Evolutionary conservation across 2,329 filamentous ascomycete species (phyloP), one percentile per base, ranked within the genome.

Genomic region (Scolecobasidium constrictum): DNA sequence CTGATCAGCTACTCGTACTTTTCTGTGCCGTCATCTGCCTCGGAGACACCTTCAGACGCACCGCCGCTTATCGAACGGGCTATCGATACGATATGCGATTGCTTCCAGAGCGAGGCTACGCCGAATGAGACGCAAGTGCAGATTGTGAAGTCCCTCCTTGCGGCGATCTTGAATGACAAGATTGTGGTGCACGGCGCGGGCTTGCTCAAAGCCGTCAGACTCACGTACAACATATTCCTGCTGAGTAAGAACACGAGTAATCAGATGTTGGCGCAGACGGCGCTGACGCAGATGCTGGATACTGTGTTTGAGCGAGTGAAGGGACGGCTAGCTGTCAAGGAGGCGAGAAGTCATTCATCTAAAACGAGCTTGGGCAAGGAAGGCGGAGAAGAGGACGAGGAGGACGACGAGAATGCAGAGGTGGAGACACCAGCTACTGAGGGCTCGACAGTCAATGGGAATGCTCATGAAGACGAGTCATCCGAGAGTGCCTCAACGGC

Each of bases 1-100:
- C 79, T 98, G 49, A 96, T 96, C 59, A 95, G 90, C 55, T 98
- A 94, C 62, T 94, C 92, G 15, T 96, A 96, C 70, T 96, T 98
- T 63, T 90, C 90, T 38, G 77, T 86, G 39, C 75, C 81, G 26
- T 56, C 63, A 28, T 64, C 68, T n/a, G 20, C 39, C 5, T 11
- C 39, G 26, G 39, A 38, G 18, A n/a, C 26, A 9, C 34, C 38
- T 12, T 33, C 35, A 44, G 56, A 61, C 31, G 52, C 69, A 33
- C 71, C 83, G 3, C 88, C 90, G 13, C 71, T 98, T 51, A 98
- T 98, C 57, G 93, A 98, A 65, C 78, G 90, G 50, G 92, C 93
- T 46, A 98, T 98, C 56, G 93, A 98, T 64, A 94, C 92, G 26
- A 98, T 98, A 69, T 98, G 92, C 71, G 90, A 96, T 59, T 98